These are phyloP conservation scores for Xylariales sp. DNA, from an alignment of 2,329 filamentous ascomycete species.

Conservation along the genomic window DNA sequence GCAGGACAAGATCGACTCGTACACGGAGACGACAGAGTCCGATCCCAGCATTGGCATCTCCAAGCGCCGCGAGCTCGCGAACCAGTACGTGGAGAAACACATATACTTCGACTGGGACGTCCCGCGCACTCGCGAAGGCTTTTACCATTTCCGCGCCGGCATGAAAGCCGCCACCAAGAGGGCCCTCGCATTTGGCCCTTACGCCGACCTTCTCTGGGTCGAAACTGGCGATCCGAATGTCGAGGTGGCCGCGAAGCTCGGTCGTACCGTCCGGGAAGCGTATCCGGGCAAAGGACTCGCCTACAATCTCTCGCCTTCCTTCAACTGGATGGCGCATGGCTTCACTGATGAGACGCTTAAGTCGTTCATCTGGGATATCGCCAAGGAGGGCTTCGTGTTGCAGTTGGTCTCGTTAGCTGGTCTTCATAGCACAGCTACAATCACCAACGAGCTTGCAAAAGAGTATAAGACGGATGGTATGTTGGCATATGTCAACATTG, in stretches of 20 bases:
- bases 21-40: slow-evolving; percentile 55
- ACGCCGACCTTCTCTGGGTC: slow-evolving; percentile 93
- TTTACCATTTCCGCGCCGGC: slow-evolving; percentile 84
- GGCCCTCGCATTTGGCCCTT: slow-evolving; percentile 84
- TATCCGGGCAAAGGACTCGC: slow-evolving; percentile 83
- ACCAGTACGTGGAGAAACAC: slow-evolving; percentile 59
- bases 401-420: slow-evolving; percentile 65
- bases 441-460: slow-evolving; percentile 69
- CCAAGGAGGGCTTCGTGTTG: slow-evolving; percentile 73
- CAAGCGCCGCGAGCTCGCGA: slow-evolving; percentile 69
- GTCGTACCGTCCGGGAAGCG: slow-evolving; percentile 64
- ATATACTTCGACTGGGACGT: slow-evolving; percentile 88
- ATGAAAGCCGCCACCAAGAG: slow-evolving; percentile 87
- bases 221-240: slow-evolving; percentile 91
- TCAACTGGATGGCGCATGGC: slow-evolving; percentile 98
- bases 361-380: slow-evolving; percentile 95
- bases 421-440: slow-evolving; percentile 60
- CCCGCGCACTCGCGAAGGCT: slow-evolving; percentile 88
- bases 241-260: slow-evolving; percentile 68
- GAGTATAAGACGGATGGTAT: slow-evolving; percentile 89
- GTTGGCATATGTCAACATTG: slow-evolving; percentile 92
- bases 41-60: slow-evolving; percentile 74
- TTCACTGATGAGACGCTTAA: slow-evolving; percentile 79
- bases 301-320: slow-evolving; percentile 93
- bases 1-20: slow-evolving; percentile 61